Base-by-base conservation (phyloP, 129 eudicot genomes). In the Ambrosia trifida region DNA sequence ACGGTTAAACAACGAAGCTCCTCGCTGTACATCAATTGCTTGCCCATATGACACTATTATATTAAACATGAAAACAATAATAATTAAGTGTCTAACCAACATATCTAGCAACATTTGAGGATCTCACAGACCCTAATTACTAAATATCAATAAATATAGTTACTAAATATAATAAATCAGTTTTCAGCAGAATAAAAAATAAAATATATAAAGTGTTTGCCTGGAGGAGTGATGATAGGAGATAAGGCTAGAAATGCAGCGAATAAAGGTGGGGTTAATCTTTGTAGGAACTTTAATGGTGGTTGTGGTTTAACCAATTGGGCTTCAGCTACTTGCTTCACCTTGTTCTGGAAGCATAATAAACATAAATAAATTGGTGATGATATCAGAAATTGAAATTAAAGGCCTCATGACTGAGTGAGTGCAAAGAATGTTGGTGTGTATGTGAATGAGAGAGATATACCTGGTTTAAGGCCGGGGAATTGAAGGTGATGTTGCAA, bases 171-270 rank as follows among this genome's bases (percentile, higher is more conserved):
- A 24, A 24, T 24, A 24, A 0, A 24, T 24, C 0, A 24, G 28
- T 17, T 36, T 40, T 8, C 41, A 51, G 11, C 64, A 36, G 3
- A 10, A 33, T 11, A 52, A 6, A 44, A 49, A 51, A 38, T 36
- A 16, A 54, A 10, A 36, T 51, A 10, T 51, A 33, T 7, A 32
- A 52, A 53, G 7, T 20, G 17, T 56, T 64, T 35, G 81, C 96
- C 87, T 59, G 95, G 83, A 14, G 96, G 83, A 43, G 54, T 68
- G 79, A 68, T 28, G 58, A 86, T 38, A 38, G 96, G 90, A 81
- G 90, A 83, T 71, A 91, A 77, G 86, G 95, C 83, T 43, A 91
- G 66, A 40, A 83, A 51, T 16, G 90, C 84, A 70, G 91, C 89
- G 74, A 91, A 31, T 38, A 88, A 38, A 33, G 90, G 80, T 54